Conservation (phyloP, 179 eudicot genomes). For the Spergularia azorica region DNA sequence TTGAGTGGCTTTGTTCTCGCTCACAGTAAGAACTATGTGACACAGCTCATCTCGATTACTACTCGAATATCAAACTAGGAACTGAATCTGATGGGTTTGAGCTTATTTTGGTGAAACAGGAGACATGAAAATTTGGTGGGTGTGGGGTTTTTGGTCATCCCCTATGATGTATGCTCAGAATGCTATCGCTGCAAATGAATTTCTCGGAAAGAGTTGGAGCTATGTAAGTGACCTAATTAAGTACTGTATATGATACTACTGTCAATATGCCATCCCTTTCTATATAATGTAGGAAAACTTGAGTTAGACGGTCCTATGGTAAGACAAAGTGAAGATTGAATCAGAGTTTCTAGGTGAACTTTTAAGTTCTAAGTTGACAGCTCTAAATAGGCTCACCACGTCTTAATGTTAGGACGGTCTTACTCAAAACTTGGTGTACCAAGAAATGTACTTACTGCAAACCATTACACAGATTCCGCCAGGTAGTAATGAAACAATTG, state of each 20-base stretch:
- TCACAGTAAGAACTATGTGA: constrained; percentile 33
- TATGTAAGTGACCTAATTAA: constrained; percentile 16
- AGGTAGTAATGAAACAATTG: constrained; percentile 30
- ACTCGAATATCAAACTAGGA: background rate
- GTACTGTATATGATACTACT: background rate
- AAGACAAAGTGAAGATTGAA: too few relatives aligned
- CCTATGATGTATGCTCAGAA: constrained; percentile 51
- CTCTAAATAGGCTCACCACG: too few relatives aligned
- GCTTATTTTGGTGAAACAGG: constrained; percentile 13
- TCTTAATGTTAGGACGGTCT: too few relatives aligned
- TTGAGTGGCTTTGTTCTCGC: constrained; percentile 56
- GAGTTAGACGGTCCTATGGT: too few relatives aligned
- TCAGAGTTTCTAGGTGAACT: too few relatives aligned
- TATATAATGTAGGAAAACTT: too few relatives aligned
- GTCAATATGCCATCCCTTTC: constrained; percentile 2
- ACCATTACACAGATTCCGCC: constrained; percentile 13
- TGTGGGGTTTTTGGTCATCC: constrained; percentile 48
- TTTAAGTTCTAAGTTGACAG: too few relatives aligned
- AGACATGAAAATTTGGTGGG: constrained; percentile 36
- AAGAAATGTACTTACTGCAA: background rate
- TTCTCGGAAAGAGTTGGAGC: constrained; percentile 45
- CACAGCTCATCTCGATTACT: background rate
- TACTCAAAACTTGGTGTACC: background rate
- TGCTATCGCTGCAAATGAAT: constrained; percentile 46
- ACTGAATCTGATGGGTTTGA: background rate